Base-by-base conservation (phyloP, 352 stramenopile genomes). In the Ophiocytium majus region DNA sequence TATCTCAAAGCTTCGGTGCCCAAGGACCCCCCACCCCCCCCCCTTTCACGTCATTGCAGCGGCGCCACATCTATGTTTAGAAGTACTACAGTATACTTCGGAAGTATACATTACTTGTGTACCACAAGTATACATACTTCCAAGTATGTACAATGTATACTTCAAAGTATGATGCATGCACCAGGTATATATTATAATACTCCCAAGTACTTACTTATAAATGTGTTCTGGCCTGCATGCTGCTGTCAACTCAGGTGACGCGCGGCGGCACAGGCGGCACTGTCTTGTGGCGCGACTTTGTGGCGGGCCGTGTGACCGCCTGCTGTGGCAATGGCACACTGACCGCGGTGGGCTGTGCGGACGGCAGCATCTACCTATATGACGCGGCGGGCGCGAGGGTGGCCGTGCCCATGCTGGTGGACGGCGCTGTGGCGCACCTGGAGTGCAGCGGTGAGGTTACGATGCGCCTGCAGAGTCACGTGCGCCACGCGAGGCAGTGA, bases 331-430 rank as follows among this genome's bases (percentile, higher is more conserved):
- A 88, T 37, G 31, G 33, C 1, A 37, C 63, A 17, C 28, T 88
- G 10, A 66, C 34, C 35, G 84, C 84, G 14, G 81, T 88, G 63
- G 84, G 84, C 34, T 35, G 36, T 33, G 76, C 83, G 23, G 84
- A 88, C 37, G 84, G 84, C 10, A 85, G 79, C 23, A 32, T 88
- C 37, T 86, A 88, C 76, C 31, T 88, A 9, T 88, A 82, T 34
- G 84, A 88, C 76, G 83, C 74, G 57, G 80, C 80, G 23, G 84
- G 84, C 34, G 76, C 82, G 37, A 74, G 79, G 19, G 78, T 74
- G 0, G 84, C 80, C 28, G 71, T 82, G 10, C 63, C 84, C 14
- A 34, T 88, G 19, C 79, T 88, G 32, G 63, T 88, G 5, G 71
- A 74, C 0, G 79, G 79, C 23, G 63, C 80, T n/a, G 81, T 88